A percentile compares a stretch with the other conserved stretches of the same genome.
Evolutionary conservation across 2,329 filamentous ascomycete species (phyloP).

Genomic region (Metarhizium robertsii): DNA sequence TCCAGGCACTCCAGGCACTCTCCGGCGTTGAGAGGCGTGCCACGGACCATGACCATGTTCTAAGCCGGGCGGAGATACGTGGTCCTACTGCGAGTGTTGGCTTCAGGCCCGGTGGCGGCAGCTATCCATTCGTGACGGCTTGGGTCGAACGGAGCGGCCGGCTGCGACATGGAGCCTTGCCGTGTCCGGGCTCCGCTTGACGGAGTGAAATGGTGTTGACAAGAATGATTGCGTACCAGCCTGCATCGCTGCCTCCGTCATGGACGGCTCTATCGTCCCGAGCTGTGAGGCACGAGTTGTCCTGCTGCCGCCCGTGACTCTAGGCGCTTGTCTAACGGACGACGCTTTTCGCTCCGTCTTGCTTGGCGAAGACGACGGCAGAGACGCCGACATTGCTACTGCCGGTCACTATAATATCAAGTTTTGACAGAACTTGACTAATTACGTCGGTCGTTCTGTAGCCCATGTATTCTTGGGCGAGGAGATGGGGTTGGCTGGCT

Average conservation of each 20-base stretch:
- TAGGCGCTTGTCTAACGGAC: slow-evolving; percentile 52
- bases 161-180: neutral
- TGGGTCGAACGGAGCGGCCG: slow-evolving; percentile 20
- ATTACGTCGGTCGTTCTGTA: neutral
- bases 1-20: slow-evolving; percentile 43
- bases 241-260: slow-evolving; percentile 33
- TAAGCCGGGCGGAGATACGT: slow-evolving; percentile 48
- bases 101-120: slow-evolving; percentile 56
- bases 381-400: slow-evolving; percentile 56
- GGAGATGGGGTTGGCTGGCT: neutral
- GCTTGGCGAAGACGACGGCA: slow-evolving; percentile 46
- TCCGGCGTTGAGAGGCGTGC: slow-evolving; percentile 56
- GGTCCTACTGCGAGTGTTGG: slow-evolving; percentile 45
- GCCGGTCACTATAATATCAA: slow-evolving; percentile 45
- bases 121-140: slow-evolving; percentile 33
- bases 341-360: slow-evolving; percentile 34
- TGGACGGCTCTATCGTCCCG: slow-evolving; percentile 53
- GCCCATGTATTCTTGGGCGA: neutral
- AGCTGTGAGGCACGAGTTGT: slow-evolving; percentile 55
- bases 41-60: slow-evolving; percentile 53
- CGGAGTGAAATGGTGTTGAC: neutral
- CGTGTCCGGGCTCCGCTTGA: neutral
- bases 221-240: slow-evolving; percentile 26
- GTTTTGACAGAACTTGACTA: neutral
- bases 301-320: slow-evolving; percentile 47